Evolutionary conservation across 2,329 filamentous ascomycete species (phyloP), one percentile per base, ranked within the genome.

Genomic region (Xylariaceae sp.): DNA sequence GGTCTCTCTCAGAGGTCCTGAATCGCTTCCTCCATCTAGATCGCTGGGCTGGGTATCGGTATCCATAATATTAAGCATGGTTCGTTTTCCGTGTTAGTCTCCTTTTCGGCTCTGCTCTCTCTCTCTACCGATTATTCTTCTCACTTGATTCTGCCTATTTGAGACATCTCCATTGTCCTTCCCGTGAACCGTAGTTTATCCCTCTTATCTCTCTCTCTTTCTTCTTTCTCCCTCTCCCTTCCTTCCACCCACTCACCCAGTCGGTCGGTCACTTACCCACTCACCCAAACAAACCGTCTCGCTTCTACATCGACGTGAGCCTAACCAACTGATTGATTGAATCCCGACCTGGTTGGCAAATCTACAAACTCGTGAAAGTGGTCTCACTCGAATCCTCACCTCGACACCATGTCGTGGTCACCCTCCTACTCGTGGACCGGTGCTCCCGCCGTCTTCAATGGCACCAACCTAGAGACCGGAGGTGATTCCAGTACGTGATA

Each of bases 401-500:
- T 50, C 55, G 55, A 23, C 64, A 50, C 48, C 72, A 86, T 86
- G 83, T 84, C 82, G 62, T 86, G 67, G 67, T 50, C 56, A 34
- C 69, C 69, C 58, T 71, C 70, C 55, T 73, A 87, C 72, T 74
- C 79, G 56, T 82, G 82, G 74, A 74, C 82, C 65, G 85, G 85
- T 57, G 72, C 83, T 51, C 85, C 85, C 45, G 70, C 79, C 65
- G 72, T 70, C 60, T 88, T 86, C 75, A 88, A 88, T 76, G 84
- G 84, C 72, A 87, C 84, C 57, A 75, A 90, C 70, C 64, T 76
- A 44, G 79, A 81, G 62, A 79, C 83, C 59, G 90, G 90, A 68
- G 90, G 90, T 72, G 83, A 95, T 78, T 89, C 90, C 66, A 82
- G 89, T 93, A 83, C 72, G 89, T 65, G 8, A 30, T 42, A 9